Percentiles rank a stretch among this genome's conserved stretches.
Conservation (phyloP, 495 filamentous ascomycete genomes). For the Annulohypoxylon bovei region DNA sequence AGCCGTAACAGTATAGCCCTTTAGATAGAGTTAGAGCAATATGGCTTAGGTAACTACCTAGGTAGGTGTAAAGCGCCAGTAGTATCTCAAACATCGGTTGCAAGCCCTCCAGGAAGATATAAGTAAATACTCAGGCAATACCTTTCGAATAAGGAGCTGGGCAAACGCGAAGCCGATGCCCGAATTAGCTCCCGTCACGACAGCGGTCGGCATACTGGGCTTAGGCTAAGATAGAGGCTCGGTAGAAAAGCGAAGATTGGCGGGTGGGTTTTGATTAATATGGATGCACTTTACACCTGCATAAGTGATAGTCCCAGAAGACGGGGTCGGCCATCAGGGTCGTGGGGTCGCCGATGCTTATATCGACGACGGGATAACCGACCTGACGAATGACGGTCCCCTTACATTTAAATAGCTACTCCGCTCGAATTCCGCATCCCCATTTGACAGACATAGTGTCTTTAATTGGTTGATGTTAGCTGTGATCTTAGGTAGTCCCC, state of each 20-base stretch:
- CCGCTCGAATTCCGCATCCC: constrained; percentile 20
- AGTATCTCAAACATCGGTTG: background rate
- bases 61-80: background rate
- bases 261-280: constrained; percentile 22
- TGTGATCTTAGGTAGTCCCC: background rate
- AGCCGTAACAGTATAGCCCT: constrained; percentile 27
- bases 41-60: background rate
- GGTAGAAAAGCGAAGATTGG: background rate
- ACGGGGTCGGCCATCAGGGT: constrained; percentile 43
- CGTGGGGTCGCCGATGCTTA: constrained; percentile 42
- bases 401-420: constrained; percentile 14
- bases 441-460: constrained; percentile 12
- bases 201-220: constrained; percentile 1
- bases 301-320: constrained; percentile 26
- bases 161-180: constrained; percentile 57
- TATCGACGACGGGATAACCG: constrained; percentile 28
- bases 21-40: background rate
- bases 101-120: background rate
- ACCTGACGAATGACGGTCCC: constrained; percentile 24
- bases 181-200: constrained; percentile 57
- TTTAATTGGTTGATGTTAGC: constrained; percentile 20
- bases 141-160: constrained; percentile 40
- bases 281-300: constrained; percentile 7
- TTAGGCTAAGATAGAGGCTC: background rate
- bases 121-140: background rate